These are phyloP conservation scores for Globisporangium cylindrosporum DNA, from an alignment of 352 stramenopile genomes.

Conservation along the genomic window DNA sequence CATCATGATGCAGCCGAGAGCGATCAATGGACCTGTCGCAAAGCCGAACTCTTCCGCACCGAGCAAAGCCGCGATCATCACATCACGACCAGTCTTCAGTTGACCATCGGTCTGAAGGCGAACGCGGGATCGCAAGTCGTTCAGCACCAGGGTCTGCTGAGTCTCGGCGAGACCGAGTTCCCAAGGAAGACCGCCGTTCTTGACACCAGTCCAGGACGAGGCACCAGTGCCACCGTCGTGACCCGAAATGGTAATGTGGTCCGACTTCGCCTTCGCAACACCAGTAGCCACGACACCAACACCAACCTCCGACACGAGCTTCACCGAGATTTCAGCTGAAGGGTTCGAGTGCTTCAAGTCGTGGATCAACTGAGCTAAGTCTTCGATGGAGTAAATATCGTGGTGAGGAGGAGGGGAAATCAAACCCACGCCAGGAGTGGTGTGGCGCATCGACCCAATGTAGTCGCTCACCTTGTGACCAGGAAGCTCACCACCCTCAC, in stretches of 20 bases:
- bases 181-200: conserved; percentile 93
- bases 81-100: conserved; percentile 92
- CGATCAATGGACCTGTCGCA: conserved; percentile 92
- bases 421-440: conserved; percentile 94
- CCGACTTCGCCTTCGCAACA: conserved; percentile 89
- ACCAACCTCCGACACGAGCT: conserved; percentile 96
- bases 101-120: conserved; percentile 96
- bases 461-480: conserved; percentile 97
- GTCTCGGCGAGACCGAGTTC: conserved; percentile 95
- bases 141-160: conserved; percentile 96
- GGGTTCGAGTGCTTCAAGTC: conserved; percentile 97
- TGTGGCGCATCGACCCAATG: conserved; percentile 95
- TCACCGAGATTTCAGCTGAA: conserved; percentile 91
- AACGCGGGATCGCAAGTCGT: conserved; percentile 91
- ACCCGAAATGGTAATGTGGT: conserved; percentile 95
- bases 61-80: conserved; percentile 93
- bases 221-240: conserved; percentile 95
- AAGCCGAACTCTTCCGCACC: conserved; percentile 97
- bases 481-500: conserved; percentile 95
- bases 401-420: conserved; percentile 97
- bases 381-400: conserved; percentile 99
- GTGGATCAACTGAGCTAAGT: conserved; percentile 97
- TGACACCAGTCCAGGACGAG: conserved; percentile 93
- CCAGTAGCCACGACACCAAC: conserved; percentile 94
- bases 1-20: conserved; percentile 98